phyloP scores from a whole-genome alignment of 192 early-diverging fungal species.

The Mortierella alpina region DNA sequence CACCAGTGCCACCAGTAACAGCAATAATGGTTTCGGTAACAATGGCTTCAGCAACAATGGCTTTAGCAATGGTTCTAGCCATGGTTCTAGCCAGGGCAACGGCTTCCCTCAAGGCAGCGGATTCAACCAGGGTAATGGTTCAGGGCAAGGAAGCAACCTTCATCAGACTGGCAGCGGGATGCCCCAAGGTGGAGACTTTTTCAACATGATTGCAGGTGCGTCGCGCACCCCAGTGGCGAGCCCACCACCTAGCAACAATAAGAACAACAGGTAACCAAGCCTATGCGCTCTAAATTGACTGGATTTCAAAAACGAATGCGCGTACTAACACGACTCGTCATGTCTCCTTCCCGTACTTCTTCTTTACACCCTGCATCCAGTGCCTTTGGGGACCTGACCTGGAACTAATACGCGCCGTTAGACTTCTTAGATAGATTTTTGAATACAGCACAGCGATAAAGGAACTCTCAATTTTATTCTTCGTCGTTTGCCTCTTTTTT shows the following conservation, averaged over 20 bases:
- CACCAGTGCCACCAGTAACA: constrained; percentile 8
- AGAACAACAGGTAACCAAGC: constrained; percentile 40
- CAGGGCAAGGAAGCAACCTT: too few species aligned
- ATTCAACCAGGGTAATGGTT: not conserved
- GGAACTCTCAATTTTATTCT: too few species aligned
- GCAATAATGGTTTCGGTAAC: constrained; percentile 3
- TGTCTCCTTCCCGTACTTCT: not conserved
- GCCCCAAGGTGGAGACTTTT: constrained; percentile 49
- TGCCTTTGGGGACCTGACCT: constrained; percentile 45
- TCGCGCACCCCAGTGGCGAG: constrained; percentile 15
- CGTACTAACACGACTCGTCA: not conserved
- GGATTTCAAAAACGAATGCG: not conserved
- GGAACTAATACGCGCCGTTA: constrained; percentile 21
- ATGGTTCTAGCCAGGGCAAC: not conserved
- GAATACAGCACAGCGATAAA: too few species aligned
- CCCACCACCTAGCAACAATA: constrained; percentile 27
- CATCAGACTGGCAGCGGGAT: constrained; percentile 1
- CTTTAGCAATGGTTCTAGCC: constrained; percentile 6
- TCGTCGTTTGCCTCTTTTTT: not conserved
- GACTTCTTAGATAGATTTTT: not conserved
- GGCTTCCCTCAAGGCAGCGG: not conserved
- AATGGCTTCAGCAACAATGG: constrained; percentile 7
- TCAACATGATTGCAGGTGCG: constrained; percentile 35
- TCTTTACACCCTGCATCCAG: not conserved
- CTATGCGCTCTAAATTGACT: not conserved